Conservation (phyloP, 768 basidiomycete species). For the Galerina marginata region DNA sequence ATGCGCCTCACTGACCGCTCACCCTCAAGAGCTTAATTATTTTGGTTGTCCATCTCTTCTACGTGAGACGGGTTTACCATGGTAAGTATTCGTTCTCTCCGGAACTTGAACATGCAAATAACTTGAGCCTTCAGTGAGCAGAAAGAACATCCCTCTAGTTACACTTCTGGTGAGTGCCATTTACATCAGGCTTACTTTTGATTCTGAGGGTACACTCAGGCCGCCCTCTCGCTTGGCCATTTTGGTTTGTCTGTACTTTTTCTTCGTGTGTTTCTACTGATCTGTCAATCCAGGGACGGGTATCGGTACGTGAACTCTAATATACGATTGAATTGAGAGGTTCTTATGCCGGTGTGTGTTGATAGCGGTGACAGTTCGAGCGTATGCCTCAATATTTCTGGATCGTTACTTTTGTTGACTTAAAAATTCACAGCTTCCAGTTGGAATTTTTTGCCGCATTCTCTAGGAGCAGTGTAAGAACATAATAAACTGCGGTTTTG, state of each 20-base stretch:
- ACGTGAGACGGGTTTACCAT: not conserved
- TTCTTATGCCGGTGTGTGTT: not conserved
- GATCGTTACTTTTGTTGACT: not conserved
- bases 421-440: not conserved
- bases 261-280: not conserved
- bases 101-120: not conserved
- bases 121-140: not conserved
- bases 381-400: not conserved
- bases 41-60: conserved; percentile 2
- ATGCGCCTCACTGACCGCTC: not conserved
- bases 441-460: not conserved
- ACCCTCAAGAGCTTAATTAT: not conserved
- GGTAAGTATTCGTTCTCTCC: not conserved
- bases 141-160: not conserved
- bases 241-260: not conserved
- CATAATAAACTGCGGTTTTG: not conserved
- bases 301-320: not conserved
- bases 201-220: not conserved
- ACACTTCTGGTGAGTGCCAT: not conserved
- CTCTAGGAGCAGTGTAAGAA: not conserved
- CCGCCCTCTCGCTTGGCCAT: not conserved
- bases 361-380: not conserved
- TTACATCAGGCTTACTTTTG: not conserved
- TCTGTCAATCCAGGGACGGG: not conserved
- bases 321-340: not conserved